Conservation (phyloP, 306 rosid species). For the Trifolium pratense region DNA sequence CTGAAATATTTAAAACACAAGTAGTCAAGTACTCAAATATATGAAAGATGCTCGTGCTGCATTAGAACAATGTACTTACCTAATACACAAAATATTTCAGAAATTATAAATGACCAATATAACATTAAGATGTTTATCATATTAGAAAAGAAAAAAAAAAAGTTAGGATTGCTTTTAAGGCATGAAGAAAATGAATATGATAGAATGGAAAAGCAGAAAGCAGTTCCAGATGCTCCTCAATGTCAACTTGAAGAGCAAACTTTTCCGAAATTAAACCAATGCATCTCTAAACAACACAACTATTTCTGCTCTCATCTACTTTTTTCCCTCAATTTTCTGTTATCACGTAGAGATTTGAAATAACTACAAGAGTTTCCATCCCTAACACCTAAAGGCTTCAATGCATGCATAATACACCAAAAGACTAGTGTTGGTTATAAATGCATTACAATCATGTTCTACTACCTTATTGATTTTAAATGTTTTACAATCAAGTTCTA, state of each 20-base stretch:
- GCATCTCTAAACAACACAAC: background rate
- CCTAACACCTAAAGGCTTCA: background rate
- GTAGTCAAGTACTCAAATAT: constrained; percentile 18
- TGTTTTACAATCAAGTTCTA: constrained; percentile 34
- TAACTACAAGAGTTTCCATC: background rate
- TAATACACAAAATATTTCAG: background rate
- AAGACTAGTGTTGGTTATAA: constrained; percentile 1
- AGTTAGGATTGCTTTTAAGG: constrained; percentile 1
- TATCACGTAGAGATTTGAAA: background rate
- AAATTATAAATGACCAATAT: background rate
- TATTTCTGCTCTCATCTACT: background rate
- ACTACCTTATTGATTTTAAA: constrained; percentile 23
- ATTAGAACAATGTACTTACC: constrained; percentile 11
- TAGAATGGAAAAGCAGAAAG: background rate
- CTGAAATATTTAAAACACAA: constrained; percentile 50
- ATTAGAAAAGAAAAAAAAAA: background rate
- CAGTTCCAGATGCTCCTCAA: background rate
- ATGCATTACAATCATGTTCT: constrained; percentile 26
- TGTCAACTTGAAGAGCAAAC: background rate
- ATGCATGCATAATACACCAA: background rate
- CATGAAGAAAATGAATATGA: constrained; percentile 1
- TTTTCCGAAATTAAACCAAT: background rate
- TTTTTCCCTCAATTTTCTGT: background rate
- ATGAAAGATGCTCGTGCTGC: background rate
- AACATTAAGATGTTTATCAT: background rate